These are phyloP conservation scores for Neurospora crassa DNA, from an alignment of 2,329 filamentous ascomycete genomes.

Conservation along the genomic window DNA sequence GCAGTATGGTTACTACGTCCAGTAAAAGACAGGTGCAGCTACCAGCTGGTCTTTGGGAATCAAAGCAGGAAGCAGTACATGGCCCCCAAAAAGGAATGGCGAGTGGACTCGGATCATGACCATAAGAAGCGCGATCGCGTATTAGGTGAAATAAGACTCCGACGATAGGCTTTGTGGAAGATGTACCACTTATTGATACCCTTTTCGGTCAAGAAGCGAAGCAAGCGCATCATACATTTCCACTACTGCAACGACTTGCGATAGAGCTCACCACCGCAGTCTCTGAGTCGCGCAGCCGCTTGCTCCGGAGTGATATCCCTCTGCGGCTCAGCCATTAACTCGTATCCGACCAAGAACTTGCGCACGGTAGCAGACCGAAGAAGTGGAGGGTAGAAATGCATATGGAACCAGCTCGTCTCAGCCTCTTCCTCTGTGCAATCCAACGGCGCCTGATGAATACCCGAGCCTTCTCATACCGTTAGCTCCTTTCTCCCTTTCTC, in stretches of 20 bases:
- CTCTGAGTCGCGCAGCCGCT: constrained; percentile 67
- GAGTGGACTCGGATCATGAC: too few species aligned
- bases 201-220: background rate
- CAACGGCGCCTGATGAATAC: constrained; percentile 89
- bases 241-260: constrained; percentile 46
- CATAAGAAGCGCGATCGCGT: background rate
- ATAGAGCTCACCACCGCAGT: constrained; percentile 75
- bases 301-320: constrained; percentile 97
- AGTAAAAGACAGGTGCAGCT: constrained; percentile 18
- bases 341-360: constrained; percentile 95
- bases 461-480: constrained; percentile 52
- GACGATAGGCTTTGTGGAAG: background rate
- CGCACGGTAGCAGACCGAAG: constrained; percentile 86
- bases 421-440: constrained; percentile 73
- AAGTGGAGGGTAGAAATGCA: constrained; percentile 95
- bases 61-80: background rate
- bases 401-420: constrained; percentile 82
- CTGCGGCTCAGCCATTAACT: constrained; percentile 96
- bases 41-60: background rate
- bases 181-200: constrained; percentile 4
- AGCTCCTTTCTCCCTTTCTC: constrained; percentile 4
- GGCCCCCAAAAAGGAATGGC: too few species aligned
- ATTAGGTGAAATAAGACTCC: too few species aligned
- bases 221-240: background rate
- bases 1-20: constrained; percentile 64